phyloP scores from a whole-genome alignment of 305 asterid species.

The Fraxinus latifolia region DNA sequence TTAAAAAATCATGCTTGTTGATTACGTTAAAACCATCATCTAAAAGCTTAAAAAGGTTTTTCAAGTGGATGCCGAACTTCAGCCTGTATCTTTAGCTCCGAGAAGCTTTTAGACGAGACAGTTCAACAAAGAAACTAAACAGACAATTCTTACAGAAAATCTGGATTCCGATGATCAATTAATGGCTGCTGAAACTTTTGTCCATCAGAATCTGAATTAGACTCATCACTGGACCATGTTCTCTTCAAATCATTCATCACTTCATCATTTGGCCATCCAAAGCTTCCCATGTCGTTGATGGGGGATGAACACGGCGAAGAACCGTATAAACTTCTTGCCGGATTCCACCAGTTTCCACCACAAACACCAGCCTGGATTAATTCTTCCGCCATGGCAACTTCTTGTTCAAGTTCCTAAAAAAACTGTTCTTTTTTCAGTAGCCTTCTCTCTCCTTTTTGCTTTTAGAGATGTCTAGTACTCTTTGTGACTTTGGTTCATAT shows the following conservation, averaged over 20 bases:
- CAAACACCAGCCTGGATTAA: constrained; percentile 5
- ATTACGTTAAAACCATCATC: not conserved
- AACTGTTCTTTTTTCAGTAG: not conserved
- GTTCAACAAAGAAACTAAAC: not conserved
- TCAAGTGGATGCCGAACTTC: not conserved
- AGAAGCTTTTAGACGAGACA: not conserved
- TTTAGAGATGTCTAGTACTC: not conserved
- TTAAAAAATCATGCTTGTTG: not conserved
- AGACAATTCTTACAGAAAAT: constrained; percentile 7
- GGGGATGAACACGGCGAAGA: constrained; percentile 11
- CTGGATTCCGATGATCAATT: constrained; percentile 18
- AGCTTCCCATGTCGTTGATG: constrained; percentile 13
- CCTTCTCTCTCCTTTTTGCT: not conserved
- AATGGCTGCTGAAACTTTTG: constrained; percentile 17
- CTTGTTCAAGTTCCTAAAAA: not conserved
- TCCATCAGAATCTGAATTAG: constrained; percentile 12
- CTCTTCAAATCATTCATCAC: constrained; percentile 14
- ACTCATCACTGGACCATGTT: constrained; percentile 5
- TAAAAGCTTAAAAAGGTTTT: not conserved
- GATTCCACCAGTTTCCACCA: constrained; percentile 23
- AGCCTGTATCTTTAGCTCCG: not conserved
- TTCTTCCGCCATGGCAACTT: constrained; percentile 25
- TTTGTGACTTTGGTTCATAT: constrained; percentile 9
- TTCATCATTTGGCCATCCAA: constrained; percentile 22
- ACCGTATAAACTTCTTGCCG: constrained; percentile 5